phyloP scores from a whole-genome alignment of 257 asterid genomes.

The Lithospermum erythrorhizon region DNA sequence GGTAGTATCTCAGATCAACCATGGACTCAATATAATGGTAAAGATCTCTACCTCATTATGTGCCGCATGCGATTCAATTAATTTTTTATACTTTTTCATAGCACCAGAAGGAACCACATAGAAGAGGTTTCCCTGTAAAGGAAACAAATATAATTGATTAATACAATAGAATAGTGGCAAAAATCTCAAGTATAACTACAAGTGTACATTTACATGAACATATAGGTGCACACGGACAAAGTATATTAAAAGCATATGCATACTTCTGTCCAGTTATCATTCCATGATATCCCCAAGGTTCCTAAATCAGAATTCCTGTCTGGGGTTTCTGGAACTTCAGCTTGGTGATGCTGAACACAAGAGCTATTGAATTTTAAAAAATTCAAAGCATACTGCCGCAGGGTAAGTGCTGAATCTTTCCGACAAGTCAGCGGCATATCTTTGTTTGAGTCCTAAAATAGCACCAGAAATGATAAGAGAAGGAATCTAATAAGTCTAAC shows the following conservation, averaged over 20 bases:
- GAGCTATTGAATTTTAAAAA: constrained; percentile 41
- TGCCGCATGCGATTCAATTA: constrained; percentile 47
- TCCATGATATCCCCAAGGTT: constrained; percentile 41
- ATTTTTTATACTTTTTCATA: constrained; percentile 48
- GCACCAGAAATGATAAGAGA: constrained; percentile 10
- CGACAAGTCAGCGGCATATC: constrained; percentile 37
- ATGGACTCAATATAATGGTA: background rate
- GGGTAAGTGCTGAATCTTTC: constrained; percentile 34
- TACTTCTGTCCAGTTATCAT: constrained; percentile 60
- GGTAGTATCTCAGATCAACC: background rate
- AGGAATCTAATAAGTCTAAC: background rate
- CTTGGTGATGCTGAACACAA: constrained; percentile 23
- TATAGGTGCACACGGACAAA: background rate
- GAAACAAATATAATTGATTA: background rate
- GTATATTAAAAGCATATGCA: constrained; percentile 10
- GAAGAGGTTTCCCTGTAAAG: constrained; percentile 66
- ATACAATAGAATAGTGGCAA: background rate
- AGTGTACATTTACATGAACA: background rate
- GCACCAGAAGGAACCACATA: constrained; percentile 62
- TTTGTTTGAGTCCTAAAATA: constrained; percentile 47
- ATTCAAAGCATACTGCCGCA: constrained; percentile 60
- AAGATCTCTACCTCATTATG: constrained; percentile 50
- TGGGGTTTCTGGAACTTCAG: constrained; percentile 56
- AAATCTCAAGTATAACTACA: background rate
- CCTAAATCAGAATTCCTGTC: constrained; percentile 51